Evolutionary conservation across 371 early-diverging fungal genomes (phyloP).

Genomic region (Mucor mucedo): DNA sequence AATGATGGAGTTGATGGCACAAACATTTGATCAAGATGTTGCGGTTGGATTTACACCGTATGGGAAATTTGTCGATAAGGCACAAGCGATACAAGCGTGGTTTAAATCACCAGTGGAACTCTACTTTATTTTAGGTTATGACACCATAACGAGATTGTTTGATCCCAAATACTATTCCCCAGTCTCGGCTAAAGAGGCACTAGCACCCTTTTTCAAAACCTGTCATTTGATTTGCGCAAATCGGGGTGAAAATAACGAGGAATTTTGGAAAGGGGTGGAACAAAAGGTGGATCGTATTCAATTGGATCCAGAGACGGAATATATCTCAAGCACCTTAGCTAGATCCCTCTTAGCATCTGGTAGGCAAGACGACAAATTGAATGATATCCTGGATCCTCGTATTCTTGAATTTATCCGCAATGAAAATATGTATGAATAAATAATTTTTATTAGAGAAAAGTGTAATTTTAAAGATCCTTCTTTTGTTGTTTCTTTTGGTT

Average conservation of each 20-base stretch:
- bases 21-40: conserved; percentile 18
- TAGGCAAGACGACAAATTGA: background rate
- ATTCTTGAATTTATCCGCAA: conserved; percentile 12
- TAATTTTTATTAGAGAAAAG: conserved; percentile 7
- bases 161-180: conserved; percentile 65
- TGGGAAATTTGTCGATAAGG: conserved; percentile 68
- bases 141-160: conserved; percentile 64
- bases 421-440: conserved; percentile 16
- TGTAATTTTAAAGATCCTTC: conserved; percentile 16
- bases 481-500: conserved; percentile 35
- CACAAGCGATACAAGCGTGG: conserved; percentile 33
- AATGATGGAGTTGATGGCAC: conserved; percentile 62
- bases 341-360: conserved; percentile 9
- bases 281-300: conserved; percentile 18
- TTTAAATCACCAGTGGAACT: conserved; percentile 28
- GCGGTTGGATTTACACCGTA: conserved; percentile 59
- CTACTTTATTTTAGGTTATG: conserved; percentile 69
- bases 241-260: conserved; percentile 33
- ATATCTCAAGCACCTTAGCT: conserved; percentile 40
- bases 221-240: conserved; percentile 56
- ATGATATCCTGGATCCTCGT: background rate
- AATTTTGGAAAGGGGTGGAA: conserved; percentile 30
- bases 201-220: conserved; percentile 53
- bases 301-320: conserved; percentile 15
- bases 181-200: conserved; percentile 34